Conservation (phyloP, 2,329 filamentous ascomycete genomes). For the Blumeria hordei region DNA sequence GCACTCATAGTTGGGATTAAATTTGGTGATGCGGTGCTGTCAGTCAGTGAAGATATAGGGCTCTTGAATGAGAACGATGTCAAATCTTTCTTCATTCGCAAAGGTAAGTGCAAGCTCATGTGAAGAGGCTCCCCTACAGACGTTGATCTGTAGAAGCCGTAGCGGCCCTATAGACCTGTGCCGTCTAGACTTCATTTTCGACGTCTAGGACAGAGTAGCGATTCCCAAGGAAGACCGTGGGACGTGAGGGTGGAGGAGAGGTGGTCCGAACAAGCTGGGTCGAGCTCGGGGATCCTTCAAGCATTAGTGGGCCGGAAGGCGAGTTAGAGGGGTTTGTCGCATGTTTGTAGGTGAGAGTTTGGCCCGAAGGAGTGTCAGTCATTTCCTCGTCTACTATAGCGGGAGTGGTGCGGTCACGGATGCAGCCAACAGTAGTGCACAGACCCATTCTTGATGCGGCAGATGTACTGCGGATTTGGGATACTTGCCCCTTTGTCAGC, state of each 20-base stretch:
- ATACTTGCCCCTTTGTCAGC: not conserved
- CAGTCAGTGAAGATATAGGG: not conserved
- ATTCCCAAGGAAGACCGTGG: not conserved
- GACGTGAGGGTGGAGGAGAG: not conserved
- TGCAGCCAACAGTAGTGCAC: not conserved
- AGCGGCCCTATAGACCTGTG: not conserved
- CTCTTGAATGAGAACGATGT: not conserved
- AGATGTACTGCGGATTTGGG: not conserved
- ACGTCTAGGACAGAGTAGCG: not conserved
- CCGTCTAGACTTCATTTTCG: not conserved
- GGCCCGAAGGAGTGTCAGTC: not conserved
- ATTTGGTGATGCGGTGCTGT: not conserved
- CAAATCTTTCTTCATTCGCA: not conserved
- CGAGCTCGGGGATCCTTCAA: not conserved
- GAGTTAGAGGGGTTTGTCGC: not conserved
- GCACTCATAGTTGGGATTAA: not conserved
- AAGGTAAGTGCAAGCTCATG: not conserved
- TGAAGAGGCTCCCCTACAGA: not conserved
- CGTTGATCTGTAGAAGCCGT: not conserved
- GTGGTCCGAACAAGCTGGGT: not conserved
- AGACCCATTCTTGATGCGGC: not conserved
- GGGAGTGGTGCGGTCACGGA: not conserved
- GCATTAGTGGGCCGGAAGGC: not conserved
- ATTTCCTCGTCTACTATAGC: not conserved
- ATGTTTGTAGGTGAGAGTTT: not conserved